A percentile compares a stretch with the other conserved stretches of the same genome.
Conservation (phyloP, 495 filamentous ascomycete species). For the Hypoxylon lienhwacheense region DNA sequence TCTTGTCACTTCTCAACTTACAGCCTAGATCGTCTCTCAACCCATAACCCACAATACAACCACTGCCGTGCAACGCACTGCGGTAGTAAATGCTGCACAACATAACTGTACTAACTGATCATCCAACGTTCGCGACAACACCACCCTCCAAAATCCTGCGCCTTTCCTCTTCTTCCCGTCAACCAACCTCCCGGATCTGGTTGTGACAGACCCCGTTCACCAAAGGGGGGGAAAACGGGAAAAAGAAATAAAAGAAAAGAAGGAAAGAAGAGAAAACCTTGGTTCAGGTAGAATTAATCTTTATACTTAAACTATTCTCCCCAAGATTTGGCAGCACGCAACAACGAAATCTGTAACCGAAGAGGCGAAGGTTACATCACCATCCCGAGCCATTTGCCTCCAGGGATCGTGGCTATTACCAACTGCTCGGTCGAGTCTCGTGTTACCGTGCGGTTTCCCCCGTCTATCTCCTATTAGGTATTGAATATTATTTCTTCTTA, state of each 20-base stretch:
- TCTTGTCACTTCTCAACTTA: constrained; percentile 2
- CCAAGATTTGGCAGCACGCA: constrained; percentile 16
- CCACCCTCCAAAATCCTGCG: neutral
- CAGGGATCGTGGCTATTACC: constrained; percentile 8
- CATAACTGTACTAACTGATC: constrained; percentile 28
- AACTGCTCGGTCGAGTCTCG: constrained; percentile 20
- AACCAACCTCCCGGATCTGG: constrained; percentile 5
- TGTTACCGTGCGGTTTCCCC: constrained; percentile 16
- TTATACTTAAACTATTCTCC: too few relatives aligned
- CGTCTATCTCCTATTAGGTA: constrained; percentile 2
- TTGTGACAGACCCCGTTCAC: neutral
- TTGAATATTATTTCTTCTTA: constrained; percentile 9
- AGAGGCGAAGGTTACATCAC: constrained; percentile 18
- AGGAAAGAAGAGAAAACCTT: too few relatives aligned
- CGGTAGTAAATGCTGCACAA: constrained; percentile 27
- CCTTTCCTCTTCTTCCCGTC: neutral
- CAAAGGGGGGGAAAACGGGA: neutral
- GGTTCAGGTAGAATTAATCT: too few relatives aligned
- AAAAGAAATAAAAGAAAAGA: too few relatives aligned
- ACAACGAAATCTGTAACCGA: constrained; percentile 5
- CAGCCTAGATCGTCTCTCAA: neutral
- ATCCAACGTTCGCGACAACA: constrained; percentile 16
- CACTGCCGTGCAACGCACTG: constrained; percentile 21
- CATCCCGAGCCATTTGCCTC: constrained; percentile 17
- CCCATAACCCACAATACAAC: constrained; percentile 14